Evolutionary conservation across 169 alveolate genomes (phyloP).

Genomic region (Eimeria sp.): DNA sequence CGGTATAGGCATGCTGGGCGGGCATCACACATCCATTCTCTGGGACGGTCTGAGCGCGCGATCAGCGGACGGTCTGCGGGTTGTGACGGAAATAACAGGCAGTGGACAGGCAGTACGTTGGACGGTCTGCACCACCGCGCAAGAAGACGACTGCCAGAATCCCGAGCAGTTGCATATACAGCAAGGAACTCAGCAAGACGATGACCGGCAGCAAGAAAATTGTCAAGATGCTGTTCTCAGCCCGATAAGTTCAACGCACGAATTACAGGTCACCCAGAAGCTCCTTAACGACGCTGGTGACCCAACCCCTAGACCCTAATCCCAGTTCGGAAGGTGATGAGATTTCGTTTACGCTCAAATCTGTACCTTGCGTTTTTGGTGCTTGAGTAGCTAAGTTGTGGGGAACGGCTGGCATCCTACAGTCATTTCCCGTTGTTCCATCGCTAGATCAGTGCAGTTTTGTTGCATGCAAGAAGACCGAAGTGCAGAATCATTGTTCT

Average conservation of each 20-base stretch:
- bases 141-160: neutral
- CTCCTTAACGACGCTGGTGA: neutral
- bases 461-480: neutral
- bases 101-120: constrained; percentile 70
- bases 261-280: neutral
- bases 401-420: neutral
- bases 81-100: constrained; percentile 69
- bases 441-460: neutral
- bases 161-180: neutral
- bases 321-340: neutral
- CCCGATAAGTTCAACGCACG: neutral
- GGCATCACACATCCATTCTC: constrained; percentile 24
- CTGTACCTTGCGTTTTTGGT: neutral
- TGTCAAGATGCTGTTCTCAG: neutral
- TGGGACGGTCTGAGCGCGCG: constrained; percentile 76
- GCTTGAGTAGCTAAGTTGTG: neutral
- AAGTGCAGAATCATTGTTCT: neutral
- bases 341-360: neutral
- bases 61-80: constrained; percentile 44
- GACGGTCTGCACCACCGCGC: constrained; percentile 55
- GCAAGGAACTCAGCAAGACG: neutral
- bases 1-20: neutral
- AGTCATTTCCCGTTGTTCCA: neutral
- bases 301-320: neutral
- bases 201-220: neutral